phyloP scores from a whole-genome alignment of 2,329 filamentous ascomycete species.

The Trichoderma sp. region DNA sequence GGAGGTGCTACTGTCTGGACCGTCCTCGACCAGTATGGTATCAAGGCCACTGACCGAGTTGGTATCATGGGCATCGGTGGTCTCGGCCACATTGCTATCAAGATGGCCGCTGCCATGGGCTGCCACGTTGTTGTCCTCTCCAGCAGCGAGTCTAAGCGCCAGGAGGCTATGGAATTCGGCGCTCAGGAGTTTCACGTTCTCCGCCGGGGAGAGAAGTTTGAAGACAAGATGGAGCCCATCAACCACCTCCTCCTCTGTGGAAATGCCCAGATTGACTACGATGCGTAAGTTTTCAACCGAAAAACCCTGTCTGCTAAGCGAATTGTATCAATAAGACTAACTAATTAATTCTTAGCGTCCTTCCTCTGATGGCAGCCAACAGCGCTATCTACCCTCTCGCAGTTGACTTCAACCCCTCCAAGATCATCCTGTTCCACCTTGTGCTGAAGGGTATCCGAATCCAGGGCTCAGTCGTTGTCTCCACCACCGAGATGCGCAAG shows the following conservation, averaged over 20 bases:
- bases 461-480: conserved; percentile 47
- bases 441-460: conserved; percentile 10
- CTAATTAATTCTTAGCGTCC: background rate
- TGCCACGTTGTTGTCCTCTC: conserved; percentile 64
- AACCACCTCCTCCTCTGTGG: conserved; percentile 55
- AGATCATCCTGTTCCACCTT: conserved; percentile 39
- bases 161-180: conserved; percentile 59
- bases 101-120: conserved; percentile 68
- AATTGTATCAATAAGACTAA: background rate
- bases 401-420: conserved; percentile 56
- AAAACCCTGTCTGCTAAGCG: background rate
- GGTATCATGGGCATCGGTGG: conserved; percentile 71
- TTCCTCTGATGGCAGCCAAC: conserved; percentile 20
- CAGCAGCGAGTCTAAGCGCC: conserved; percentile 53
- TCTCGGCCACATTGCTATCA: conserved; percentile 67
- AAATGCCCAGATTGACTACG: conserved; percentile 26
- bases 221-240: conserved; percentile 57
- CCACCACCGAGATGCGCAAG: conserved; percentile 57
- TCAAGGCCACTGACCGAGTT: conserved; percentile 68
- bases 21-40: conserved; percentile 63
- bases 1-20: conserved; percentile 70
- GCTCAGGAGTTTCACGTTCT: conserved; percentile 52
- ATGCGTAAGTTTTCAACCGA: conserved; percentile 1
- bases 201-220: conserved; percentile 52
- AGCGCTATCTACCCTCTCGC: conserved; percentile 39